Base-by-base conservation (phyloP, 1,284 basidiomycete genomes). In the Vanrija humicola region DNA sequence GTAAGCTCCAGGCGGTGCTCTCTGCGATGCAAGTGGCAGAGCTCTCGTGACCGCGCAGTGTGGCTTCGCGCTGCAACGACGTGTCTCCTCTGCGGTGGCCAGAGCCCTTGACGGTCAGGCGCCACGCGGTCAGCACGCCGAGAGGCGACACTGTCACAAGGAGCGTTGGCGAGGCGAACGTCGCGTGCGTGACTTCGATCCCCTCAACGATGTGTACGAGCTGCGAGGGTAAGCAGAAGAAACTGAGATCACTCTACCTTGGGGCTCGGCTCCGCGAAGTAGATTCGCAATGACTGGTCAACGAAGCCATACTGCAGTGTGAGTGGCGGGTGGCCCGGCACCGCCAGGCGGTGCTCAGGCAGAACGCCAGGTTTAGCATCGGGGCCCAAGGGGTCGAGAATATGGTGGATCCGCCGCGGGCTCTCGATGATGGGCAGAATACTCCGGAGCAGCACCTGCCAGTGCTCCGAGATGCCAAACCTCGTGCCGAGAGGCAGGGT, bases 1-100 rank as follows among this genome's bases (percentile, higher is more conserved):
- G 82, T 19, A 94, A 68, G 2, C 88, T 89, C 91, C 91, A 96
- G 0, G 86, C 77, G 34, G 86, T 80, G 15, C 89, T 95, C 0
- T 88, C 86, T 3, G 86, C 79, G 3, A 96, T 79, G 64, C 84
- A 87, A 0, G 82, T 72, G 7, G 96, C 83, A 25, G 82, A 78
- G 18, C 82, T 81, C 2, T 82, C 83, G 66, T 93, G 90, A 12
- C 87, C 85, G 6, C 88, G 83, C 78, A 94, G 83, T 46, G 89
- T 84, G 58, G 90, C 85, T 12, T 85, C 83, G 34, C 88, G 79
- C 4, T 81, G 74, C 34, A 82, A 50, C 42, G 58, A 43, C 0
- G 64, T 65, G 25, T 75, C 73, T 8, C 72, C 69, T 5, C 64
- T 59, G 42, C 59, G 62, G 42, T 54, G 51, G 6, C 69, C 72